Evolutionary conservation across 78 protist genomes (phyloP).

Genomic region (Chrysochromulina parva): DNA sequence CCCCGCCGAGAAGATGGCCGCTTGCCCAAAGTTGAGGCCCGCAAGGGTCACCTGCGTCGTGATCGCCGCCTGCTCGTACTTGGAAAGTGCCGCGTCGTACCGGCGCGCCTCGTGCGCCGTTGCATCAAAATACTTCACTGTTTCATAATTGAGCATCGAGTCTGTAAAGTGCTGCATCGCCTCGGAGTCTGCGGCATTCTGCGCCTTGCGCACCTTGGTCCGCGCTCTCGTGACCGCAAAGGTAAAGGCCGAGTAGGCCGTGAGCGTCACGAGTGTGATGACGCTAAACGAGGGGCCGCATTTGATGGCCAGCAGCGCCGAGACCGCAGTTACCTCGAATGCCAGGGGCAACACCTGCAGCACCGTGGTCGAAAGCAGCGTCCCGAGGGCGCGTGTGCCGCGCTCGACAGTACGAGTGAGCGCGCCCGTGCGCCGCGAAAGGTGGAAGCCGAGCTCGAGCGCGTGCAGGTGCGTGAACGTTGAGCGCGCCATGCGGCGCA

Average conservation of each 20-base stretch:
- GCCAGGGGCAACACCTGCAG: neutral
- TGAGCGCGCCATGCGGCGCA: neutral
- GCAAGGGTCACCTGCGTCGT: neutral
- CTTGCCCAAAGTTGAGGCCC: conserved; percentile 24
- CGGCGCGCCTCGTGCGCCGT: neutral
- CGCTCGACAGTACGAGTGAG: neutral
- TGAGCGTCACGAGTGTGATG: neutral
- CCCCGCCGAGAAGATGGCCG: neutral
- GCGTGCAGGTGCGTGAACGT: neutral
- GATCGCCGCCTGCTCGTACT: neutral
- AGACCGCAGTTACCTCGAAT: neutral
- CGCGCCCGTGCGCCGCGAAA: neutral
- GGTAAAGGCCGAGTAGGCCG: neutral
- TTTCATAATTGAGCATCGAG: conserved; percentile 2
- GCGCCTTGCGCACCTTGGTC: neutral
- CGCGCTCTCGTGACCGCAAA: neutral
- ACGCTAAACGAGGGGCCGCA: neutral
- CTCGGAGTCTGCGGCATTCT: neutral
- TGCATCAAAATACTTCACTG: neutral
- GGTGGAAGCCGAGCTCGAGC: neutral
- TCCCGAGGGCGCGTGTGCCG: neutral
- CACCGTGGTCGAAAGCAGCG: neutral
- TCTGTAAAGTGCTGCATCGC: neutral
- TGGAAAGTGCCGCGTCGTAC: neutral
- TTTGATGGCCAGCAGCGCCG: neutral